Evolutionary conservation across 306 rosid genomes (phyloP).

Genomic region (Medicago truncatula): MtrunA17r5.0-ANR NC_053043.1:8866501-8867000

Average conservation of each 20-base stretch:
- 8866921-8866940: too few species aligned
- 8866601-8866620: slow-evolving; percentile 47
- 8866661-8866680: neutral
- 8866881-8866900: too few species aligned
- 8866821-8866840: neutral
- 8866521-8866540: slow-evolving; percentile 25
- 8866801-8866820: neutral
- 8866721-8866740: neutral
- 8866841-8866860: neutral
- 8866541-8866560: slow-evolving; percentile 47
- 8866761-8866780: neutral
- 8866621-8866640: slow-evolving; percentile 49
- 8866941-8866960: too few species aligned
- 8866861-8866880: too few species aligned
- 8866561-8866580: slow-evolving; percentile 35
- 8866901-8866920: too few species aligned
- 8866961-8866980: too few species aligned
- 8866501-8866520: neutral
- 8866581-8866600: slow-evolving; percentile 44
- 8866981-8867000: too few species aligned
- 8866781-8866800: neutral
- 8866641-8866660: slow-evolving; percentile 37
- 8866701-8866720: too few species aligned
- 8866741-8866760: too few species aligned
- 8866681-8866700: neutral